Evolutionary conservation across 176 grass and related monocot species (phyloP).

Genomic region (Chrysopogon serrulatus): DNA sequence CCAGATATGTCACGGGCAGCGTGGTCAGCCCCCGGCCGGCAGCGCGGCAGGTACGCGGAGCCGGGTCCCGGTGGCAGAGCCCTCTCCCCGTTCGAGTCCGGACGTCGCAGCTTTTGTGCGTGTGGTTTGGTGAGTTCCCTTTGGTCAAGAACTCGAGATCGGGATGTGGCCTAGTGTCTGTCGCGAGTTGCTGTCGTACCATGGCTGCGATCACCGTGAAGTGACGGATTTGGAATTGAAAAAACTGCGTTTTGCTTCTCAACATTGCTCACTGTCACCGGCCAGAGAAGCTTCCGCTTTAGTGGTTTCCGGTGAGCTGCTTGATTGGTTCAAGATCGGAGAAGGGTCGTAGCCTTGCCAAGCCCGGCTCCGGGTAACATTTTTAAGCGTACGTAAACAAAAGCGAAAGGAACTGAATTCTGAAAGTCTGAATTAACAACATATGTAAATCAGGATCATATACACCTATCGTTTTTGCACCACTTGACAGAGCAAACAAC

Average conservation of each 20-base stretch:
- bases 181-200: conserved; percentile 14
- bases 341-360: neutral
- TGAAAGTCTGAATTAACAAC: no score
- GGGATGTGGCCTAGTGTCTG: conserved; percentile 4
- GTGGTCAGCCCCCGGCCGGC: conserved; percentile 15
- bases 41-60: conserved; percentile 1
- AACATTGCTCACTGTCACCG: neutral
- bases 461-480: neutral
- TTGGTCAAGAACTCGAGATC: conserved; percentile 12
- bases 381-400: neutral
- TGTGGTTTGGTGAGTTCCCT: neutral
- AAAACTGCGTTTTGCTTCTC: neutral
- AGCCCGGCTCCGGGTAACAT: neutral
- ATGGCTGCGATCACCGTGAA: neutral
- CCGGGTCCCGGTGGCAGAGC: neutral
- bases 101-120: neutral
- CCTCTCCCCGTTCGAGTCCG: neutral
- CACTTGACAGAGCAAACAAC: neutral
- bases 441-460: no score
- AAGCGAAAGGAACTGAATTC: no score
- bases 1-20: neutral
- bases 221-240: neutral
- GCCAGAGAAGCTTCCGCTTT: conserved; percentile 8
- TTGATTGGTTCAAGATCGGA: neutral
- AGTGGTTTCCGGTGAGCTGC: conserved; percentile 9